Conservation (phyloP, 2,329 filamentous ascomycete genomes). For the Curvularia sp. region DNA sequence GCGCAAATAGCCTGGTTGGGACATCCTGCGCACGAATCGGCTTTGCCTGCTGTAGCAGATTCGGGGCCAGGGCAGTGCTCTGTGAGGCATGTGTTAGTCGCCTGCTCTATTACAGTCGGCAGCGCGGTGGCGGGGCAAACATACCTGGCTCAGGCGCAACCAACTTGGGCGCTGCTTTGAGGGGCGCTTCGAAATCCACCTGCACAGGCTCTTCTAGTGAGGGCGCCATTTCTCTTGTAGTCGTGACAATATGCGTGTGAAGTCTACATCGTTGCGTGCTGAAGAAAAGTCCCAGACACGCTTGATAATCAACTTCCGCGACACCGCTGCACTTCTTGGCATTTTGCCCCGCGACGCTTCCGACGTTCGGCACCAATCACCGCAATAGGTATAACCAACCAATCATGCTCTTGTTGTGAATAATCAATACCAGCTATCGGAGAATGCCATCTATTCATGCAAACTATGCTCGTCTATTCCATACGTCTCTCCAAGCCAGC, state of each 20-base stretch:
- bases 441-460: constrained; percentile 24
- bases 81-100: constrained; percentile 23
- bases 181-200: constrained; percentile 76
- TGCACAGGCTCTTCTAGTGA: constrained; percentile 73
- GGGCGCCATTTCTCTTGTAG: constrained; percentile 69
- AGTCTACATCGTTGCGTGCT: constrained; percentile 31
- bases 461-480: constrained; percentile 32
- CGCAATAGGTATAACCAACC: background rate
- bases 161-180: constrained; percentile 80
- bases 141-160: constrained; percentile 86
- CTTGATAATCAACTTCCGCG: constrained; percentile 44
- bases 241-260: constrained; percentile 14
- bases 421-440: background rate
- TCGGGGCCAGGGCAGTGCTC: constrained; percentile 96
- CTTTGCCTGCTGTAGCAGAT: constrained; percentile 69
- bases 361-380: constrained; percentile 29
- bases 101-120: constrained; percentile 50
- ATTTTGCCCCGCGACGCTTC: constrained; percentile 35
- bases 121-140: constrained; percentile 26
- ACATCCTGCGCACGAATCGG: constrained; percentile 89
- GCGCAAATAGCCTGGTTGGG: constrained; percentile 97
- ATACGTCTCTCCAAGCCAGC: background rate
- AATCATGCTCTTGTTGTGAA: background rate
- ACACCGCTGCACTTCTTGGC: constrained; percentile 37
- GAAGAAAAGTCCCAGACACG: constrained; percentile 29